phyloP scores from a whole-genome alignment of 2,329 filamentous ascomycete genomes.

The Pseudogymnoascus sp. region DNA sequence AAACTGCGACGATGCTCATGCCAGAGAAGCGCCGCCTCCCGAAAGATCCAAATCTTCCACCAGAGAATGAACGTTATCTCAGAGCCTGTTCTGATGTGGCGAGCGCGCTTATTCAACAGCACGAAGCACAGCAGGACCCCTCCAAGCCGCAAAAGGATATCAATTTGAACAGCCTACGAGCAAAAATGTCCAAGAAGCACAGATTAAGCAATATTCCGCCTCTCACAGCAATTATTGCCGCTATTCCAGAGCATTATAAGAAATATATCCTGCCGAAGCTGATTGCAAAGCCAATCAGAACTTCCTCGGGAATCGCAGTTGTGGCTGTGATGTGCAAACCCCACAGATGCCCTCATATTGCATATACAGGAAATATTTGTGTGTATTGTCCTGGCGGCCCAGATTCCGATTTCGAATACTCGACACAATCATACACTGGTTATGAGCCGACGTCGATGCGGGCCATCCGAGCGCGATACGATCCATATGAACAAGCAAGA shows the following conservation, averaged over 20 bases:
- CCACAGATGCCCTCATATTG: slow-evolving; percentile 93
- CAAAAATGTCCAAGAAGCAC: slow-evolving; percentile 88
- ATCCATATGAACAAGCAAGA: slow-evolving; percentile 94
- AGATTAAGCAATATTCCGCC: slow-evolving; percentile 80
- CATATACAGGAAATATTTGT: slow-evolving; percentile 97
- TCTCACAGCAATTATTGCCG: slow-evolving; percentile 92
- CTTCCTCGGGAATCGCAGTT: slow-evolving; percentile 92
- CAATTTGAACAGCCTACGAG: slow-evolving; percentile 82
- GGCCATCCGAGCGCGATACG: slow-evolving; percentile 91
- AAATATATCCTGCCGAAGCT: slow-evolving; percentile 97
- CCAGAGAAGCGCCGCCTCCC: slow-evolving; percentile 44
- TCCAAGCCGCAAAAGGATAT: slow-evolving; percentile 72
- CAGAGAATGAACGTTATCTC: slow-evolving; percentile 91
- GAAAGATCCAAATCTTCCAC: slow-evolving; percentile 66
- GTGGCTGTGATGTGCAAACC: slow-evolving; percentile 99
- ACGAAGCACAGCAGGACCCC: slow-evolving; percentile 70
- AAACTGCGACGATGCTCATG: slow-evolving; percentile 50
- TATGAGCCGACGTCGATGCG: slow-evolving; percentile 99
- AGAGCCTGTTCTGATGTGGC: slow-evolving; percentile 94
- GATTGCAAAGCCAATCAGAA: slow-evolving; percentile 93
- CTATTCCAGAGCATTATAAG: slow-evolving; percentile 98
- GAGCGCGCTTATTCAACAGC: slow-evolving; percentile 87
- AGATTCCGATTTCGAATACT: slow-evolving; percentile 98
- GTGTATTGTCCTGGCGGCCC: slow-evolving; percentile 97
- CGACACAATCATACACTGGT: slow-evolving; percentile 95